These are phyloP conservation scores for Yamadazyma atlantica DNA, from an alignment of 1,139 yeast genomes.

Conservation along the genomic window DNA sequence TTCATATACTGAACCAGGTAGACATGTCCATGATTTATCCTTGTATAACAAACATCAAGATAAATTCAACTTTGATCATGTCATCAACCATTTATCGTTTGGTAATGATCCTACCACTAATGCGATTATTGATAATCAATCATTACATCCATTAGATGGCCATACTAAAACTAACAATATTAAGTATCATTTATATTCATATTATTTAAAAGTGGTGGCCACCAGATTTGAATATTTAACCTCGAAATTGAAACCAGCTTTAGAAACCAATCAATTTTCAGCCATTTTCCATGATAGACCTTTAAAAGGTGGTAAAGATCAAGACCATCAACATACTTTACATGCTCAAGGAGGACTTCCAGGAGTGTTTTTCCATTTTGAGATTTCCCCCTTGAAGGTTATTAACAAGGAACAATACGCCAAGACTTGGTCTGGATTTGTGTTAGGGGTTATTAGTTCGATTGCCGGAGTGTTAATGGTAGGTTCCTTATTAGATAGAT, in stretches of 20 bases:
- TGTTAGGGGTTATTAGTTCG: conserved; percentile 82
- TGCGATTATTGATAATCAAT: conserved; percentile 21
- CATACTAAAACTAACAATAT: conserved; percentile 24
- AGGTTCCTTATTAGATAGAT: conserved; percentile 83
- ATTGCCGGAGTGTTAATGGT: conserved; percentile 93
- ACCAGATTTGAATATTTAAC: conserved; percentile 75
- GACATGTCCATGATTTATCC: conserved; percentile 84
- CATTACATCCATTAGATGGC: conserved; percentile 75
- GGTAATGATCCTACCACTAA: conserved; percentile 55
- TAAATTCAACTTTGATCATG: conserved; percentile 69
- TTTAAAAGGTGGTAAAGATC: conserved; percentile 80
- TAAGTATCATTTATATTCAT: conserved; percentile 68
- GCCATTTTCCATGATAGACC: conserved; percentile 92
- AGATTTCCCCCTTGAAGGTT: conserved; percentile 89
- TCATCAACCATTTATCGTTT: conserved; percentile 77
- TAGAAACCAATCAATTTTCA: conserved; percentile 91
- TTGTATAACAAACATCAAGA: conserved; percentile 56
- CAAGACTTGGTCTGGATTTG: conserved; percentile 81
- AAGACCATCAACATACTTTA: conserved; percentile 83
- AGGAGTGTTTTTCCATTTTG: conserved; percentile 84
- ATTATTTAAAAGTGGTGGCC: conserved; percentile 86
- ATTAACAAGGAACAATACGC: conserved; percentile 79
- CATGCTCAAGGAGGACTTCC: conserved; percentile 90
- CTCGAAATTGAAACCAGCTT: conserved; percentile 22
- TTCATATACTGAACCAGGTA: conserved; percentile 51